Evolutionary conservation across 805 yeast species (phyloP).

Genomic region (Cyberlindnera suaveolens): DNA sequence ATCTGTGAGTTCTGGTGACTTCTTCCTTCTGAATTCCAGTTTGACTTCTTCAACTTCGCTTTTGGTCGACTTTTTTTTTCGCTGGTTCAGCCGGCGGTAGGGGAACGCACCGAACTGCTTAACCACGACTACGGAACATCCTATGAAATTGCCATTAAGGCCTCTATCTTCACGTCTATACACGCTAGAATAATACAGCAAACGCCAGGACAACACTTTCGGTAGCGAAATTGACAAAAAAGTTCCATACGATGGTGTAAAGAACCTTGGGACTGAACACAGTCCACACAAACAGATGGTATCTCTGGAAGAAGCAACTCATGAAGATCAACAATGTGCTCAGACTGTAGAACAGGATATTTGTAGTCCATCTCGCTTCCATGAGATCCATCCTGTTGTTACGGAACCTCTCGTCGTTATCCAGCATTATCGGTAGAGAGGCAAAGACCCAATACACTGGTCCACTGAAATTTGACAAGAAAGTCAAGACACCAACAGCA

Average conservation of each 20-base stretch:
- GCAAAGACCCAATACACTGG: slow-evolving; percentile 76
- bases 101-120: no score
- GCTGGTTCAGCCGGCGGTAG: no score
- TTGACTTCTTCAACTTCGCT: no score
- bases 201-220: slow-evolving; percentile 7
- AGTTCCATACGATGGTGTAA: slow-evolving; percentile 72
- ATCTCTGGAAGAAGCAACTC: slow-evolving; percentile 70
- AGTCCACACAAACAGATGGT: slow-evolving; percentile 94
- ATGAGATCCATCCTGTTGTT: slow-evolving; percentile 29
- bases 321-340: slow-evolving; percentile 52
- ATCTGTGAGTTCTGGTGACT: neutral
- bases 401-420: slow-evolving; percentile 13
- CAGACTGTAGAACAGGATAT: slow-evolving; percentile 45
- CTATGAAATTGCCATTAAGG: no score
- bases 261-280: slow-evolving; percentile 92
- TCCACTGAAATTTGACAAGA: slow-evolving; percentile 78
- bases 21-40: no score
- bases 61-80: no score
- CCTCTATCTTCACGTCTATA: no score
- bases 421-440: slow-evolving; percentile 35
- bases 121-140: no score
- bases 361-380: slow-evolving; percentile 21
- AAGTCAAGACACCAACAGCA: slow-evolving; percentile 72
- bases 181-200: slow-evolving; percentile 2
- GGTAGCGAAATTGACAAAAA: slow-evolving; percentile 38